A percentile compares a stretch with the other conserved stretches of the same genome.
Conservation (phyloP, 164 flowering plant genomes). For the Euptelea pleiosperma region DNA sequence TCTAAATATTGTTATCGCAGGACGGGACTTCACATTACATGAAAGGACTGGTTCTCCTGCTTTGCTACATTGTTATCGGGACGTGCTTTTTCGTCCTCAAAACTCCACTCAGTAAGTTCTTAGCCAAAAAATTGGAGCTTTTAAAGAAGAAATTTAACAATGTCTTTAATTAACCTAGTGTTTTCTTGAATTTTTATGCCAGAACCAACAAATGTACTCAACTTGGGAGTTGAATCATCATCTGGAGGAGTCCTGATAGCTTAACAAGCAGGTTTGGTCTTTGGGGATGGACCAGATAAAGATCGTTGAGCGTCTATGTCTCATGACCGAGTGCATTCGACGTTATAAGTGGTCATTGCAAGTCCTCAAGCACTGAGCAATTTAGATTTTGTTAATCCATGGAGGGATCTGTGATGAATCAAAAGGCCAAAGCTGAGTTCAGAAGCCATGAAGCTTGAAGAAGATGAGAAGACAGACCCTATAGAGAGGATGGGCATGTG, state of each 20-base stretch:
- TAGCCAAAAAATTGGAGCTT: too few species aligned
- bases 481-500: background rate
- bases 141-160: background rate
- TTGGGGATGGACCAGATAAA: too few species aligned
- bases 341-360: too few species aligned
- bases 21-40: slow-evolving; percentile 86
- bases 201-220: slow-evolving; percentile 14
- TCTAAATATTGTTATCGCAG: too few species aligned
- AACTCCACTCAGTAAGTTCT: slow-evolving; percentile 30
- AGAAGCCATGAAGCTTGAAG: slow-evolving; percentile 2
- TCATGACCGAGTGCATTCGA: too few species aligned
- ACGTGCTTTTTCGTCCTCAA: slow-evolving; percentile 59
- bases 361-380: too few species aligned
- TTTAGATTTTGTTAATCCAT: too few species aligned
- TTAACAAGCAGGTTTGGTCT: background rate
- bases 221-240: slow-evolving; percentile 1
- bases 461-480: slow-evolving; percentile 4
- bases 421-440: too few species aligned
- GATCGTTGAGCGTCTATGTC: too few species aligned
- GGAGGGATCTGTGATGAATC: too few species aligned
- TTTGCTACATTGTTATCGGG: slow-evolving; percentile 52
- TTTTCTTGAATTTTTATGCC: background rate
- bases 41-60: slow-evolving; percentile 71
- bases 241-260: slow-evolving; percentile 8
- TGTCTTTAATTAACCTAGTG: too few species aligned